Base-by-base conservation (phyloP, 257 asterid species). In the Dorcoceras hygrometricum region DNA sequence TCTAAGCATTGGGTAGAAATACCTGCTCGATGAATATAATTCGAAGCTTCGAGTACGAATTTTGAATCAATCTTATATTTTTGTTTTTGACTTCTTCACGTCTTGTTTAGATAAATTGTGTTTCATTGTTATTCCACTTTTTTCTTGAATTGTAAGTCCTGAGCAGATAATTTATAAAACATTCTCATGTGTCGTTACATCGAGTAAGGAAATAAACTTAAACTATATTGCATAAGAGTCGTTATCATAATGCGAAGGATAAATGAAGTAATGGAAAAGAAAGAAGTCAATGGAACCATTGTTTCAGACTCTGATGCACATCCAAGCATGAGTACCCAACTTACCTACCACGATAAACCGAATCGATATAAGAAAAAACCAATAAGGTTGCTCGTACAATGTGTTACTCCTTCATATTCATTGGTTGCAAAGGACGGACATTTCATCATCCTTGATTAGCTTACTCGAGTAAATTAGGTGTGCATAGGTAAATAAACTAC, bases 371-470 rank as follows among this genome's bases (percentile, higher is more conserved):
- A 63, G 24, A 55, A 28, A 27, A 22, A 46, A 32, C 20, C 26
- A 43, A 23, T 14, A 50, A 18, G 36, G 50, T 36, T 67, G 43
- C 58, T 12, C 67, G 20, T 6, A 55, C 66, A 23, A 3, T 26
- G 43, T 71, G 36, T 39, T 32, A 53, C 43, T 48, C 55, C 50
- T 39, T 50, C 27, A n/a, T 11, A 43, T 22, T 67, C 51, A 61
- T 24, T 18, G 23, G 4, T 53, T 59, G 55, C 28, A n/a, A 59
- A 59, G 32, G 46, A 50, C 36, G 48, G 58, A 22, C 54, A 60
- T 64, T 54, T 46, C 73, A 70, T 61, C 69, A 59, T 72, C 23
- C 70, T 66, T 50, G 48, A 46, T 62, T 66, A 53, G 29, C 62
- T 66, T 55, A 66, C 51, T 20, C 56, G 31, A 59, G 61, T 64